Evolutionary conservation across 441 rosid species (phyloP), one percentile per base, ranked within the genome.

Genomic region (Pelargonium australe): DNA sequence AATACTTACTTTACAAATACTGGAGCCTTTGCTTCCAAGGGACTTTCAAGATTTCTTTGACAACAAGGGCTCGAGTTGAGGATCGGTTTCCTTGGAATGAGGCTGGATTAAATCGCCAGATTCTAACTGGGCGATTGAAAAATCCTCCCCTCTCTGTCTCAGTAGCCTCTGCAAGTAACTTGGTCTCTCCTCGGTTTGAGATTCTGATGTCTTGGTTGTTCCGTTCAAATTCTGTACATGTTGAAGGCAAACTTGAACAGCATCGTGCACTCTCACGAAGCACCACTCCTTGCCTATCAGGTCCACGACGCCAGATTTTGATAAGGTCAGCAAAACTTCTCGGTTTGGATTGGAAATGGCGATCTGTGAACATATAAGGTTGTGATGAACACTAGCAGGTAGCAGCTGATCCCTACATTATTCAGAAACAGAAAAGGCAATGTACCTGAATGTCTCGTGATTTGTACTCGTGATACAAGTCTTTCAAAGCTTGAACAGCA

Each of bases 171-270:
- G 83, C 45, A 81, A 81, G 72, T 83, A 79, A 76, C 81, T 77
- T 6, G 77, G 51, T 69, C 72, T 81, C 53, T 76, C 84, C 68
- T 81, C 87, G 1, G 71, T 71, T 16, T 79, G 61, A 64, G 79
- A 63, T 66, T 75, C 72, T 5, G 77, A 4, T 4, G 72, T 6
- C 45, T 71, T 83, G 13, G 78, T 60, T 47, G 70, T 37, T 62
- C 80, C 81, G 66, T 78, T 77, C 49, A 79, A 63, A 79, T 79
- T 80, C 76, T 90, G 91, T 61, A 89, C 91, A 62, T 80, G 87
- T 71, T 87, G 97, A 62, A 95, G 96, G 80, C 99, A 95, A 45
- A 92, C 96, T 70, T 89, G 99, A 58, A 95, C 98, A 0, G 99
- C 97, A 55, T 95, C 99, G 17, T 92, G 99, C 19, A 92, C 91